Evolutionary conservation across 169 alveolate species (phyloP).

Genomic region (Plasmodium yoelii): DNA sequence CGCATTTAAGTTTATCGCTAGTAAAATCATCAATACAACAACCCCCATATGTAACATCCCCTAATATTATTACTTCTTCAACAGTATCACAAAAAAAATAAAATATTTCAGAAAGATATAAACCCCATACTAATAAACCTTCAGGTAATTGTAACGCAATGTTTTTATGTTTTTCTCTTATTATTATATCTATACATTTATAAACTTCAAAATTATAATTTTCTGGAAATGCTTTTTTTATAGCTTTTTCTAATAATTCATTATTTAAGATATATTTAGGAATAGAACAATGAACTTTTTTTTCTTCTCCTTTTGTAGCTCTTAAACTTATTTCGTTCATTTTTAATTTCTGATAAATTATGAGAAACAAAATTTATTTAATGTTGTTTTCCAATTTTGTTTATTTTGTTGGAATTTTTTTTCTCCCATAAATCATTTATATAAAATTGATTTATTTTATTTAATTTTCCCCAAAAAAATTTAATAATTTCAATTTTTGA

Average conservation of each 20-base stretch:
- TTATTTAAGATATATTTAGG: slow-evolving; percentile 74
- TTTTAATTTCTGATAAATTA: too few species aligned
- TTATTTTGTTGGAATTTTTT: too few species aligned
- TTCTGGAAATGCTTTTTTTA: slow-evolving; percentile 91
- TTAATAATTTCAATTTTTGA: too few species aligned
- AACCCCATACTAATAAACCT: slow-evolving; percentile 92
- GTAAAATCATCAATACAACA: slow-evolving; percentile 99
- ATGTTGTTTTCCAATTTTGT: too few species aligned
- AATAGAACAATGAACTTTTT: slow-evolving; percentile 55
- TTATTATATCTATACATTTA: slow-evolving; percentile 92
- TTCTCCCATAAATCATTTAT: too few species aligned
- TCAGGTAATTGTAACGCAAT: slow-evolving; percentile 98
- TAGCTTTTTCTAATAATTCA: slow-evolving; percentile 82
- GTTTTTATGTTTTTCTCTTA: slow-evolving; percentile 82
- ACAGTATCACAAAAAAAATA: slow-evolving; percentile 85
- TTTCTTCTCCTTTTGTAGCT: background rate
- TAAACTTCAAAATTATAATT: slow-evolving; percentile 97
- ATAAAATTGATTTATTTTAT: too few species aligned
- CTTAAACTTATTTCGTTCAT: background rate
- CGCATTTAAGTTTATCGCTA: slow-evolving; percentile 92
- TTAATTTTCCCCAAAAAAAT: too few species aligned
- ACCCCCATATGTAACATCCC: slow-evolving; percentile 99
- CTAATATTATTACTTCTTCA: slow-evolving; percentile 82
- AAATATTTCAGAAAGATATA: slow-evolving; percentile 93
- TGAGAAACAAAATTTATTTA: too few species aligned